phyloP scores from a whole-genome alignment of 2,329 filamentous ascomycete genomes.

The Apiospora sp. region DNA sequence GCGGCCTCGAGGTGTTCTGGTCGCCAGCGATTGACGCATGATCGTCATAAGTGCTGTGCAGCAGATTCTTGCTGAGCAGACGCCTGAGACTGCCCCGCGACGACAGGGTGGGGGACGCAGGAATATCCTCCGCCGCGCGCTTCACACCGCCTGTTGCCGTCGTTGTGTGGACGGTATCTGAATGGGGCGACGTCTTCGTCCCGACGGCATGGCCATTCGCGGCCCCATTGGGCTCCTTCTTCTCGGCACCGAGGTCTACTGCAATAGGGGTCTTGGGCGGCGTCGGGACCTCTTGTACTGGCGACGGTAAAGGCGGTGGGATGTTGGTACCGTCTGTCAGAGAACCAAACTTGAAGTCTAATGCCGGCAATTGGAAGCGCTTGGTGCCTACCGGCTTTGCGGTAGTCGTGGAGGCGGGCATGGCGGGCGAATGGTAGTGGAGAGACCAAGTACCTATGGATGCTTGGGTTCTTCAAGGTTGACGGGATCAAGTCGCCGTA shows the following conservation, averaged over 20 bases:
- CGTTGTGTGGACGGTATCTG: constrained; percentile 39
- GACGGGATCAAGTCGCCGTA: not conserved
- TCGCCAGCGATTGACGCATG: constrained; percentile 47
- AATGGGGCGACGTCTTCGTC: constrained; percentile 47
- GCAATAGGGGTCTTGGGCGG: constrained; percentile 47
- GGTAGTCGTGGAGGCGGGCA: constrained; percentile 17
- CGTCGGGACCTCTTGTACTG: constrained; percentile 55
- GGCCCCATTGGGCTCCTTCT: constrained; percentile 38
- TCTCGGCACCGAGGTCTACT: constrained; percentile 32
- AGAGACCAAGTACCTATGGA: not conserved
- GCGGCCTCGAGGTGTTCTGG: constrained; percentile 49
- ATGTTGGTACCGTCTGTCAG: constrained; percentile 69
- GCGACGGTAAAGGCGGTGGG: constrained; percentile 64
- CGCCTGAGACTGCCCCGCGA: constrained; percentile 64
- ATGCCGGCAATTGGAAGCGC: constrained; percentile 64
- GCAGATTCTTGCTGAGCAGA: constrained; percentile 62
- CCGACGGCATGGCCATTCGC: constrained; percentile 51
- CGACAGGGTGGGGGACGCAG: constrained; percentile 60
- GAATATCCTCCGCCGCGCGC: constrained; percentile 58
- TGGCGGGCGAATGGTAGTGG: not conserved
- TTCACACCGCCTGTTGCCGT: constrained; percentile 50
- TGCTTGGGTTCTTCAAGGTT: not conserved
- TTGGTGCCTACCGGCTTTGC: constrained; percentile 26
- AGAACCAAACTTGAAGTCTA: constrained; percentile 66
- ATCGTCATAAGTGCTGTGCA: constrained; percentile 61